A percentile compares a stretch with the other conserved stretches of the same genome.
Conservation (phyloP, 2,329 filamentous ascomycete genomes). For the Neofusicoccum sp. region DNA sequence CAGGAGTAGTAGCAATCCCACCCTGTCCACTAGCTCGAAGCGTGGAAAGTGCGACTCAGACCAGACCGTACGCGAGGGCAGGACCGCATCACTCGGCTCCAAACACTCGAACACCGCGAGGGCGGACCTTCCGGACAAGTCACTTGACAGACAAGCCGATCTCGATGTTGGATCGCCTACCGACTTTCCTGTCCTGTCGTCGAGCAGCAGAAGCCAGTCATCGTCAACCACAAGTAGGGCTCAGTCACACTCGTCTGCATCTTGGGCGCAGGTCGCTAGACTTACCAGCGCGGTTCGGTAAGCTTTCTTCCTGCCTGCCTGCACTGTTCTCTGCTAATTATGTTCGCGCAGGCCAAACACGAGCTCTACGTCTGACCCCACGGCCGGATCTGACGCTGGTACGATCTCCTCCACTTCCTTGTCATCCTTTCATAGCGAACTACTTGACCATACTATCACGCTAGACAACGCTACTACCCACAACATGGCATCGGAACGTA, state of each 20-base stretch:
- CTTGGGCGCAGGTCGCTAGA: conserved; percentile 17
- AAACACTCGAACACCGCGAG: neutral
- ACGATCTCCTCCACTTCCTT: conserved; percentile 13
- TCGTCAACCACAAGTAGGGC: neutral
- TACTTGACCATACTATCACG: neutral
- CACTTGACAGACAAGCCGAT: neutral
- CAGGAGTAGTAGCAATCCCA: neutral
- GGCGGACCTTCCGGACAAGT: neutral
- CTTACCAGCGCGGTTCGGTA: conserved; percentile 1
- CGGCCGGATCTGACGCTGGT: conserved; percentile 15
- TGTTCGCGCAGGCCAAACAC: neutral
- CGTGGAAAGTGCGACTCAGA: neutral
- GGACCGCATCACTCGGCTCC: neutral
- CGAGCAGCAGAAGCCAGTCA: neutral
- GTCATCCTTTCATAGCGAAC: conserved; percentile 8
- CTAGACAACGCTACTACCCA: neutral
- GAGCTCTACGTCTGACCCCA: conserved; percentile 1
- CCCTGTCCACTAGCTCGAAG: neutral
- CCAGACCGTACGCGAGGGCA: neutral
- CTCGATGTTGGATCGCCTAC: neutral
- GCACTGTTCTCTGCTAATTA: neutral
- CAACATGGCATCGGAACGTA: neutral
- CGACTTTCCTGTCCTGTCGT: conserved; percentile 3
- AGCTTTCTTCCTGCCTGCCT: neutral
- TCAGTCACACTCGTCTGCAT: neutral